Conservation (phyloP, 306 rosid species). For the Luffa aegyptiaca region DNA sequence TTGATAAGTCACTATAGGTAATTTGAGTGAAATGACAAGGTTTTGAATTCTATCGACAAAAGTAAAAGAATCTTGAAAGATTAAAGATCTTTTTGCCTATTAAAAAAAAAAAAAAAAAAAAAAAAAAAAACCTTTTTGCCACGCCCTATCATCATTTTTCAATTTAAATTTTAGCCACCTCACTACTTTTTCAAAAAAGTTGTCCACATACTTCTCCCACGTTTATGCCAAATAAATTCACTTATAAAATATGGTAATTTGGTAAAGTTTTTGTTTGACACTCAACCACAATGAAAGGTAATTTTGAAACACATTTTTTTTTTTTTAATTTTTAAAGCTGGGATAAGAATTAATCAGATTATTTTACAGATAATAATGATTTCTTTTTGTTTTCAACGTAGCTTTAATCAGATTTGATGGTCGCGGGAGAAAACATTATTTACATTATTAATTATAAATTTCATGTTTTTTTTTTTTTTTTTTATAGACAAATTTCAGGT, state of each 20-base stretch:
- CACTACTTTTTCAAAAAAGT: background rate
- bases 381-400: too few species aligned
- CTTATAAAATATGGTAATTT: background rate
- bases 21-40: too few species aligned
- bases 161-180: background rate
- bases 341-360: too few species aligned
- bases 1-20: too few species aligned
- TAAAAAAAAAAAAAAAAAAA: too few species aligned
- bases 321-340: too few species aligned
- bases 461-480: background rate
- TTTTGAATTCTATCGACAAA: too few species aligned
- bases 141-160: background rate
- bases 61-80: background rate
- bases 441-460: background rate
- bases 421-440: background rate
- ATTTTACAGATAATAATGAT: background rate
- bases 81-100: too few species aligned
- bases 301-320: background rate
- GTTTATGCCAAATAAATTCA: background rate
- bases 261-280: background rate
- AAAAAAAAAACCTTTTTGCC: too few species aligned
- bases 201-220: background rate
- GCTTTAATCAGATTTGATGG: background rate
- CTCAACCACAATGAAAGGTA: background rate
- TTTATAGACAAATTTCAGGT: background rate